Base-by-base conservation (phyloP, 495 filamentous ascomycete species). In the Podospora pseudocomata region DNA sequence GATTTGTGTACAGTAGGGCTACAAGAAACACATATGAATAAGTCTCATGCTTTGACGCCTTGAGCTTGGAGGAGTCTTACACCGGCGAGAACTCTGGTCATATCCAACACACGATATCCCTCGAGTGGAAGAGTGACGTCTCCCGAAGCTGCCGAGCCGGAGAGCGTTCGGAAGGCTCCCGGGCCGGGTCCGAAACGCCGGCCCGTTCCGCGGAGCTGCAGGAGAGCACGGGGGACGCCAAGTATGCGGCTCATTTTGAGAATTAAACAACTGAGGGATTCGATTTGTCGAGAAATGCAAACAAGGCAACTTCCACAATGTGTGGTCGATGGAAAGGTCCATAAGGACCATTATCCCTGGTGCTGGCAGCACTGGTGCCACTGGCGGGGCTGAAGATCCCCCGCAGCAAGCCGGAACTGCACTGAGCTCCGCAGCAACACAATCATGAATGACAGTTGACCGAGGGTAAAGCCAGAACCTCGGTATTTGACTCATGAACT, bases 1-100 rank as follows among this genome's bases (percentile, higher is more conserved):
- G 53, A 99, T 98, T 77, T 99, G 95, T 62, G 95, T 98, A 73
- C 93, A 96, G 76, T 97, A 97, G 70, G 95, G 95, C 95, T 99
- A 73, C 19, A 62, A 16, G 6, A 19, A 13, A 20, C 23, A 23
- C 23, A 32, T 32, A 58, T 18, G 62, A 64, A 30, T 56, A 69
- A 20, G 13, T 19, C 20, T 28, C 32, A 62, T 28, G 61, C 28
- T 56, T 18, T 16, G 53, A 23, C 23, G 23, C 23, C 23, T 23
- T 23, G 23, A 27, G 32, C 23, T 5, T 26, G 26, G n/a, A 1
- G n/a, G n/a, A 7, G 7, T 86, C 92, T 77, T 82, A 97, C 96
- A 55, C 95, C 95, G 61, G 95, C 95, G 63, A 99, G 84, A 16
- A 99, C 96, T 82, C 95, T 86, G 0, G 95, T 97, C 92, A 99